phyloP scores from a whole-genome alignment of 2,329 filamentous ascomycete genomes.

The Sporothrix brasiliensis region DNA sequence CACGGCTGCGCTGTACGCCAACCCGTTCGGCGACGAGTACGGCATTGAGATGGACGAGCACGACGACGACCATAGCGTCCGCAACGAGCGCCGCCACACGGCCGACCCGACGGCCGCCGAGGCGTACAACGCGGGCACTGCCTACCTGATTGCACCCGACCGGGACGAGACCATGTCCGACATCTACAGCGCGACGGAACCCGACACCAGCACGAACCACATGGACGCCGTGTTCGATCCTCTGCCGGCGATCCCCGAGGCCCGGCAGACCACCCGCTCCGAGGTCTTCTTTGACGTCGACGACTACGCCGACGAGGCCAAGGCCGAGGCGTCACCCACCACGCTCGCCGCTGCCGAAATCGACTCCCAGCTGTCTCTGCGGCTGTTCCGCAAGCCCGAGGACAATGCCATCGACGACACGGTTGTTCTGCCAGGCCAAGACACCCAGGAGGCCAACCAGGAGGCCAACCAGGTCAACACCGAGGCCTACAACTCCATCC shows the following conservation, averaged over 20 bases:
- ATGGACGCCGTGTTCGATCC: conserved; percentile 32
- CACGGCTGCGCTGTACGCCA: conserved; percentile 50
- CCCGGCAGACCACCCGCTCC: conserved; percentile 8
- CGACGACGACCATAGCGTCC: conserved; percentile 32
- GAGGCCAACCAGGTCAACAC: conserved; percentile 52
- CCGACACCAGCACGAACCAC: conserved; percentile 36
- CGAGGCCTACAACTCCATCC: conserved; percentile 62
- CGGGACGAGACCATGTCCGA: conserved; percentile 54
- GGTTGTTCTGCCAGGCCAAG: conserved; percentile 55
- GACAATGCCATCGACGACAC: conserved; percentile 51
- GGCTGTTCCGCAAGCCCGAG: conserved; percentile 41
- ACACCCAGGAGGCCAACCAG: conserved; percentile 39
- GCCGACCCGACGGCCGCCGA: neutral
- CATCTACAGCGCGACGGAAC: conserved; percentile 53
- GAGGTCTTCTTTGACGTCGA: conserved; percentile 36
- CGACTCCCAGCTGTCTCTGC: conserved; percentile 35
- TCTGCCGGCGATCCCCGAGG: conserved; percentile 23
- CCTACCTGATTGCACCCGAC: conserved; percentile 48
- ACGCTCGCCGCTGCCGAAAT: conserved; percentile 13
- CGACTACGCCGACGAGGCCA: conserved; percentile 15
- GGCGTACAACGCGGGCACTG: conserved; percentile 39
- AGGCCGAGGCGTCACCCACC: neutral
- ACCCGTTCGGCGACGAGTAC: conserved; percentile 63
- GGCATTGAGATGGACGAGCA: conserved; percentile 51
- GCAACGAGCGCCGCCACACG: neutral